phyloP scores from a whole-genome alignment of 106 monocot species.

The Chionographis japonica region DNA sequence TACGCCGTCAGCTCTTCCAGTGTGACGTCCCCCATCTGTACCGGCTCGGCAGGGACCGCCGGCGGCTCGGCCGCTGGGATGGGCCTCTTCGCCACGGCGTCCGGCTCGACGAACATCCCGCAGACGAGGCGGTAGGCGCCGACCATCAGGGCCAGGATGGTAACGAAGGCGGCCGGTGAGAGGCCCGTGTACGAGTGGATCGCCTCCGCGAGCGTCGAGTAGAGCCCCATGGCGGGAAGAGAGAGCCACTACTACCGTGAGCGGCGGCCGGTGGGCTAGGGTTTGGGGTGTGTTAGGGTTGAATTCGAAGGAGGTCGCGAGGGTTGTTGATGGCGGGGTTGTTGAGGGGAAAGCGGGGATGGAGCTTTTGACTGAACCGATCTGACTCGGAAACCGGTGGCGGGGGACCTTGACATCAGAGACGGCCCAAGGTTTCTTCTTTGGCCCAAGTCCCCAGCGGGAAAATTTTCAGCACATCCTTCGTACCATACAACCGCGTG shows the following conservation, averaged over 20 bases:
- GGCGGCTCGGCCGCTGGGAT: neutral
- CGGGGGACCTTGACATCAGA: no score
- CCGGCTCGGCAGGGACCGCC: constrained; percentile 30
- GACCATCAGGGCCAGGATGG: constrained; percentile 70
- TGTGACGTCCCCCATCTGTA: constrained; percentile 61
- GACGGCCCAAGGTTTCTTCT: no score
- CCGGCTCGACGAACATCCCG: constrained; percentile 65
- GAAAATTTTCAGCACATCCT: no score
- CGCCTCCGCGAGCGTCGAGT: constrained; percentile 30
- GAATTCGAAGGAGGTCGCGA: neutral
- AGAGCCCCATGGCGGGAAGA: constrained; percentile 23
- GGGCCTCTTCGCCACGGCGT: neutral
- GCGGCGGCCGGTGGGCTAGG: neutral
- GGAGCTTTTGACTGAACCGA: no score
- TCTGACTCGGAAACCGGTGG: no score
- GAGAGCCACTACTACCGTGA: no score
- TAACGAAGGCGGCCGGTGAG: constrained; percentile 61
- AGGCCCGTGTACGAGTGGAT: constrained; percentile 76
- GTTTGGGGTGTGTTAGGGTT: neutral
- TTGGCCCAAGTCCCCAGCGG: no score
- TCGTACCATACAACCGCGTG: no score
- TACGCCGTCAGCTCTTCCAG: constrained; percentile 55
- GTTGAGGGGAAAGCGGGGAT: no score
- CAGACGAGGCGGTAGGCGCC: constrained; percentile 72
- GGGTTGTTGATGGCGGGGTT: no score